Evolutionary conservation across 1,284 basidiomycete species (phyloP).

Genomic region (Mycena citricolor): DNA sequence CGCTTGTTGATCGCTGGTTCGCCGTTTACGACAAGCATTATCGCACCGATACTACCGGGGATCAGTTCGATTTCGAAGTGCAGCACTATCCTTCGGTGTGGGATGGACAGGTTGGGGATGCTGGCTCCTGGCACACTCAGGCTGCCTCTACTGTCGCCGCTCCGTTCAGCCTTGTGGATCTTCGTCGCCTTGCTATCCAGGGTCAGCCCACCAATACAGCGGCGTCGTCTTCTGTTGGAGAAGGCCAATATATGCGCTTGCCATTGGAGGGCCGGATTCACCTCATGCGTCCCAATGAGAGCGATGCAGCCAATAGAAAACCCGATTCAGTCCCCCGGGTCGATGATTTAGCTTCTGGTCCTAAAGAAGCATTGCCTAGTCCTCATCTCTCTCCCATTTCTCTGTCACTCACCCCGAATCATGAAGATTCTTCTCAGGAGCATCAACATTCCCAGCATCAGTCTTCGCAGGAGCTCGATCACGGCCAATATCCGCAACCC

Average conservation of each 20-base stretch:
- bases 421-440: too few species aligned
- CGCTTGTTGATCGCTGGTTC: conserved; percentile 89
- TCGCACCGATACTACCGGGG: conserved; percentile 49
- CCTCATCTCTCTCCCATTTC: conserved; percentile 39
- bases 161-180: conserved; percentile 62
- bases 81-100: conserved; percentile 73
- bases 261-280: conserved; percentile 86
- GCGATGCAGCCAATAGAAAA: conserved; percentile 3
- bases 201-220: conserved; percentile 45
- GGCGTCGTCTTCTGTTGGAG: conserved; percentile 35
- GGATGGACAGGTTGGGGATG: conserved; percentile 49
- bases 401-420: conserved; percentile 41
- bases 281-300: conserved; percentile 66
- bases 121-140: conserved; percentile 34
- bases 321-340: too few species aligned
- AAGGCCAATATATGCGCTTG: conserved; percentile 75
- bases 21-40: conserved; percentile 87
- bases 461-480: conserved; percentile 17
- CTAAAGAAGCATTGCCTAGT: conserved; percentile 48
- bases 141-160: too few species aligned
- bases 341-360: conserved; percentile 55
- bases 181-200: conserved; percentile 65
- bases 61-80: conserved; percentile 59
- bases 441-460: conserved; percentile 13
- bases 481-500: too few species aligned